Evolutionary conservation across 306 rosid genomes (phyloP).

Genomic region (Castanea sativa): DNA sequence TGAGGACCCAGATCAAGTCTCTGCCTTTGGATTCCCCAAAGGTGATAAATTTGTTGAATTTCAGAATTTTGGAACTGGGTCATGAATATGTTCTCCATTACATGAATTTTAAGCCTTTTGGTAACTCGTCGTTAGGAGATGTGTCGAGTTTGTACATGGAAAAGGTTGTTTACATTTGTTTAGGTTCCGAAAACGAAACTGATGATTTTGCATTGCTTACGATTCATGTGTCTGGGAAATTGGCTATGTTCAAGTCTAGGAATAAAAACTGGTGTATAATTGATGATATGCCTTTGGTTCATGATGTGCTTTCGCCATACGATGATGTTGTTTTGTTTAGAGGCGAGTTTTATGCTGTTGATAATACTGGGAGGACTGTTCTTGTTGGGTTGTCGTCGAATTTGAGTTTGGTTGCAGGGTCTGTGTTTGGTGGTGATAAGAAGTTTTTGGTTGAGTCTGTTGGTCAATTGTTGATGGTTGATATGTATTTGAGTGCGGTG

Average conservation of each 20-base stretch:
- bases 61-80: constrained; percentile 42
- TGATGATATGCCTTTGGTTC: constrained; percentile 46
- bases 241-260: constrained; percentile 54
- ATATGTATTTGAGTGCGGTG: constrained; percentile 40
- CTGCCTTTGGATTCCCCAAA: constrained; percentile 31
- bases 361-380: constrained; percentile 58
- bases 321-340: constrained; percentile 65
- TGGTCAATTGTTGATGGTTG: constrained; percentile 67
- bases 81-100: constrained; percentile 47
- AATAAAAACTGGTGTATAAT: constrained; percentile 60
- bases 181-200: constrained; percentile 13
- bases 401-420: constrained; percentile 40
- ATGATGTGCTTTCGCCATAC: constrained; percentile 57
- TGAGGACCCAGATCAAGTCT: constrained; percentile 27
- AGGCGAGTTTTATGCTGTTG: constrained; percentile 58
- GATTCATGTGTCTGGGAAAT: constrained; percentile 75
- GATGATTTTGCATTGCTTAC: constrained; percentile 49
- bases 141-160: constrained; percentile 53
- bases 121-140: constrained; percentile 18
- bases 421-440: constrained; percentile 91
- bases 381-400: constrained; percentile 32
- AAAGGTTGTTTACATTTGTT: constrained; percentile 53
- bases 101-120: constrained; percentile 23
- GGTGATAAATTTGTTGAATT: constrained; percentile 31
- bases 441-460: constrained; percentile 64